Conservation (phyloP, 2,329 filamentous ascomycete species). For the Verticillium alfalfae region DNA sequence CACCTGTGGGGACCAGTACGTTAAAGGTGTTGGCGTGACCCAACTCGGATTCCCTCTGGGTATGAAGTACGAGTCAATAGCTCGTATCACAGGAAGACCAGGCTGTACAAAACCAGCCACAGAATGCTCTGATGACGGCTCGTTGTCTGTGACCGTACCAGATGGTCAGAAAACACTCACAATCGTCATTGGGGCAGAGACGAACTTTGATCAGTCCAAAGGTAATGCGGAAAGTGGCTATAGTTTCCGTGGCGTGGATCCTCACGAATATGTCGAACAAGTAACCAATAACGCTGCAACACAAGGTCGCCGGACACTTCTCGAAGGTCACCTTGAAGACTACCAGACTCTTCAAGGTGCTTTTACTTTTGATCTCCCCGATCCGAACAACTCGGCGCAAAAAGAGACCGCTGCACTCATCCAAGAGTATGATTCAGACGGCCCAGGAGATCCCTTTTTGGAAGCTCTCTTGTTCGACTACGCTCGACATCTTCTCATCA, state of each 20-base stretch:
- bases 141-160: constrained; percentile 20
- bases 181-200: constrained; percentile 37
- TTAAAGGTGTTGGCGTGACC: constrained; percentile 27
- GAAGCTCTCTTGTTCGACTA: constrained; percentile 49
- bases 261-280: constrained; percentile 27
- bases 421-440: constrained; percentile 20
- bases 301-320: constrained; percentile 24
- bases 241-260: constrained; percentile 43
- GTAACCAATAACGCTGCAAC: constrained; percentile 23
- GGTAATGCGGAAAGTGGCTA: constrained; percentile 36
- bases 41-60: constrained; percentile 33
- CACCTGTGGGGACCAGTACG: constrained; percentile 23
- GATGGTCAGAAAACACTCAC: constrained; percentile 18
- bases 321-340: constrained; percentile 30
- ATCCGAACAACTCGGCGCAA: constrained; percentile 30
- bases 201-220: constrained; percentile 44
- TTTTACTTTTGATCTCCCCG: constrained; percentile 39
- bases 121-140: constrained; percentile 10
- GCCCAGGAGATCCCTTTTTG: constrained; percentile 42
- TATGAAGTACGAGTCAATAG: constrained; percentile 30
- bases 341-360: constrained; percentile 28
- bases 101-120: constrained; percentile 10
- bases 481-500: constrained; percentile 48
- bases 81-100: neutral
- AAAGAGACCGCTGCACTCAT: constrained; percentile 34